These are phyloP conservation scores for Pseudocercospora fijiensis DNA, from an alignment of 2,329 filamentous ascomycete genomes.

Conservation along the genomic window DNA sequence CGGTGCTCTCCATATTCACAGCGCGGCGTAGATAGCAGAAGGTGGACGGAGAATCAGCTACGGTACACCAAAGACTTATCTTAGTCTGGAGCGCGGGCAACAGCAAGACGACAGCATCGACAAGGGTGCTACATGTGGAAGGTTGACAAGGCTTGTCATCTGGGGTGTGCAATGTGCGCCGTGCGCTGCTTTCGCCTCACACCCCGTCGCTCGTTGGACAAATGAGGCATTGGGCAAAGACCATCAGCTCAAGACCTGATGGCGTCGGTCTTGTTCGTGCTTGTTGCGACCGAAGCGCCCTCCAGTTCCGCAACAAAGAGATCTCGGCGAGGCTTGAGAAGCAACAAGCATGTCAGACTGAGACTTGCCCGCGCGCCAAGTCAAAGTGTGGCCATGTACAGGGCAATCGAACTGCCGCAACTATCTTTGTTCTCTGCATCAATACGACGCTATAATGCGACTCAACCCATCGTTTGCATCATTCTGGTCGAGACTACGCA, in stretches of 20 bases:
- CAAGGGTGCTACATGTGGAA: not conserved
- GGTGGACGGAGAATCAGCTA: not conserved
- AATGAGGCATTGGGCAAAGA: not conserved
- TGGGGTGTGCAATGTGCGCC: not conserved
- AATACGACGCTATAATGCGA: not conserved
- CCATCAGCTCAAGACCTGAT: not conserved
- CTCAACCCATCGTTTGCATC: not conserved
- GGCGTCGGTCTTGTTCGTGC: not conserved
- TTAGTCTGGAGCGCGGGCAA: not conserved
- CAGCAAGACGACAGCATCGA: not conserved
- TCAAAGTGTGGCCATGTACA: not conserved
- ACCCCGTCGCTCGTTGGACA: not conserved
- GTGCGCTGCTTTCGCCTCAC: not conserved
- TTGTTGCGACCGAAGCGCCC: not conserved
- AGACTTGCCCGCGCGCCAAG: not conserved
- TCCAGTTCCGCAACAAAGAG: not conserved
- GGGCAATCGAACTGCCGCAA: not conserved
- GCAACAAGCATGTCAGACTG: not conserved
- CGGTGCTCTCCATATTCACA: not conserved
- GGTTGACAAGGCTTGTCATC: conserved; percentile 1
- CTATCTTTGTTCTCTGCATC: not conserved
- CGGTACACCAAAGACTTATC: not conserved
- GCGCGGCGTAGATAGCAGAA: not conserved
- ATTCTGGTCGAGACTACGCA: not conserved
- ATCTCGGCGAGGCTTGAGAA: not conserved